Evolutionary conservation across 371 early-diverging fungal genomes (phyloP), one percentile per base, ranked within the genome.

Genomic region (Furculomyces boomerangus): DNA sequence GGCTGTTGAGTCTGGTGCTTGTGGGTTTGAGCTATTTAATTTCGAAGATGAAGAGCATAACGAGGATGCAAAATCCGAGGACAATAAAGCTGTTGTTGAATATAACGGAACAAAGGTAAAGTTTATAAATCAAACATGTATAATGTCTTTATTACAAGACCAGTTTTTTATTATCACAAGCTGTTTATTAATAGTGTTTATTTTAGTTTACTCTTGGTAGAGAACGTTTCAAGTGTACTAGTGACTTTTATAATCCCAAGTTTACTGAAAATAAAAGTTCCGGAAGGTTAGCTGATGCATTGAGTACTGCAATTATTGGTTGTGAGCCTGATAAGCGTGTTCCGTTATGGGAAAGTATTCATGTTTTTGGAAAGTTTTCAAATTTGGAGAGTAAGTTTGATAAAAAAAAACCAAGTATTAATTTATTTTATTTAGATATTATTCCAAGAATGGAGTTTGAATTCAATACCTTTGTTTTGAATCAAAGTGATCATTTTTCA

Each of bases 321-420:
- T 78, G 83, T 55, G 91, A 93, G 53, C 73, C 81, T 1, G 89
- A 86, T 46, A 82, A 78, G 55, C 76, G 90, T 41, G 72, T 77
- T 28, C 62, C 70, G 30, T 63, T 93, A 29, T 90, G 87, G 88
- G 93, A 93, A 60, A 75, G 74, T 55, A 73, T 89, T 31, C 61
- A 60, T 27, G 7, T 69, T 2, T 60, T 67, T 3, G 69, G 69
- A 32, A 63, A 65, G 1, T 65, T 66, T 18, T 62, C 71, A 31
- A 54, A 30, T 31, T 54, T 69, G 16, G 26, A 30, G 1, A 58
- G 65, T 24, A 54, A 67, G 43, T 13, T 54, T 13, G 54, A 30
- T 54, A 50, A 54, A 54, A 13, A 35, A 26, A 45, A 45, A 8
- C 45, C 7, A 10, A 8, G 45, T 22, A 50, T 50, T 50, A 30